Evolutionary conservation across 257 asterid genomes (phyloP).

Genomic region (Misopates orontium): DNA sequence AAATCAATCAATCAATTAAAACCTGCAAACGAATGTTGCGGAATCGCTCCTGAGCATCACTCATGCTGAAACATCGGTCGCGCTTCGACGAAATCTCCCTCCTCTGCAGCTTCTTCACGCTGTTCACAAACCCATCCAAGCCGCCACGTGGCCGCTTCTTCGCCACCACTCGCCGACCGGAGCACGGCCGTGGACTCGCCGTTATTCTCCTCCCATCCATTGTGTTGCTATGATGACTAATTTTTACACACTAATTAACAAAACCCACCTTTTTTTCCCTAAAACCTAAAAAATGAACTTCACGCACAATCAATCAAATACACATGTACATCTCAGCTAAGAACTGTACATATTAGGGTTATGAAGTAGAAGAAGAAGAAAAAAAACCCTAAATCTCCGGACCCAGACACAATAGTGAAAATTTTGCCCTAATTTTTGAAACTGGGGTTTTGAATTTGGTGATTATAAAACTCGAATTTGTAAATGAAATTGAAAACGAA

Average conservation of each 20-base stretch:
- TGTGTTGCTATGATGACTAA: constrained; percentile 8
- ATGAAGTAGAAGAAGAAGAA: neutral
- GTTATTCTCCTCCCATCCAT: constrained; percentile 86
- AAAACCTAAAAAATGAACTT: constrained; percentile 18
- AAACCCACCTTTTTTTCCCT: constrained; percentile 22
- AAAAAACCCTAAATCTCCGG: constrained; percentile 37
- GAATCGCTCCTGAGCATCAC: constrained; percentile 84
- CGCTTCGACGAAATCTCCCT: constrained; percentile 81
- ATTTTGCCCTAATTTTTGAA: neutral
- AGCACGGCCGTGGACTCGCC: constrained; percentile 78
- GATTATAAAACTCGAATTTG: neutral
- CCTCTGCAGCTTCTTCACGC: constrained; percentile 77
- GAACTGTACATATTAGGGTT: neutral
- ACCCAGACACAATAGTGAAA: constrained; percentile 32
- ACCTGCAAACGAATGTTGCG: constrained; percentile 85
- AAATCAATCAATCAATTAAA: neutral
- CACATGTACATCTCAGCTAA: constrained; percentile 15
- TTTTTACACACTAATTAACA: constrained; percentile 1
- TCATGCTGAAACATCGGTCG: constrained; percentile 69
- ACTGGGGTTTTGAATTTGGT: neutral
- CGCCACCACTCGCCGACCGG: constrained; percentile 76
- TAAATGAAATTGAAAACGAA: neutral
- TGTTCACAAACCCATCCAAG: constrained; percentile 66
- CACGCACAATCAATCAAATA: constrained; percentile 13
- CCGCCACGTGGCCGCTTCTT: constrained; percentile 72